Conservation (phyloP, 225 moss, liverwort and hornwort species). For the Marchantia polymorpha region DNA sequence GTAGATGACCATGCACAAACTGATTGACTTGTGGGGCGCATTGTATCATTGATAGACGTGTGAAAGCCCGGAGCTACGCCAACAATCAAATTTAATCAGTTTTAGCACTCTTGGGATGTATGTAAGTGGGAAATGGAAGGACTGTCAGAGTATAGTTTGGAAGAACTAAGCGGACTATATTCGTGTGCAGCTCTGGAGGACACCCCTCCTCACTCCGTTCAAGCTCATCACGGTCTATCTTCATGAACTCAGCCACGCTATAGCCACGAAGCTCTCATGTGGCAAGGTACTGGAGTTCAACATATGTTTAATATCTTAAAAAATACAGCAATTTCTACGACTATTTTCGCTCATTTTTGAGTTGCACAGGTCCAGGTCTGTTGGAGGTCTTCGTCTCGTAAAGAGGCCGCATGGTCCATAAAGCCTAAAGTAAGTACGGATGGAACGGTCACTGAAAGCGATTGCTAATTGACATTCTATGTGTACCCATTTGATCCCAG, state of each 20-base stretch:
- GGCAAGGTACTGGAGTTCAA: conserved; percentile 55
- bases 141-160: background rate
- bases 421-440: background rate
- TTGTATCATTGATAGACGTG: too few relatives aligned
- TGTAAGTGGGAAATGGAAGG: background rate
- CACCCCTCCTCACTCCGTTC: conserved; percentile 81
- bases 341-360: too few relatives aligned
- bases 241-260: conserved; percentile 97
- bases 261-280: conserved; percentile 85
- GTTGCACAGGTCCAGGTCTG: background rate
- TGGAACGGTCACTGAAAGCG: background rate
- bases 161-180: background rate
- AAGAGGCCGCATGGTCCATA: background rate
- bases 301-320: too few relatives aligned
- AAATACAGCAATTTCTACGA: too few relatives aligned
- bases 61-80: too few relatives aligned
- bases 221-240: conserved; percentile 97
- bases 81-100: too few relatives aligned
- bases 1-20: too few relatives aligned
- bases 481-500: conserved; percentile 35
- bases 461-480: background rate
- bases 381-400: background rate
- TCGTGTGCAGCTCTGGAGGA: conserved; percentile 75
- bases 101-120: too few relatives aligned
- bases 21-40: too few relatives aligned